phyloP scores from a whole-genome alignment of 768 basidiomycete species.

The Agrocybe chaxingu region DNA sequence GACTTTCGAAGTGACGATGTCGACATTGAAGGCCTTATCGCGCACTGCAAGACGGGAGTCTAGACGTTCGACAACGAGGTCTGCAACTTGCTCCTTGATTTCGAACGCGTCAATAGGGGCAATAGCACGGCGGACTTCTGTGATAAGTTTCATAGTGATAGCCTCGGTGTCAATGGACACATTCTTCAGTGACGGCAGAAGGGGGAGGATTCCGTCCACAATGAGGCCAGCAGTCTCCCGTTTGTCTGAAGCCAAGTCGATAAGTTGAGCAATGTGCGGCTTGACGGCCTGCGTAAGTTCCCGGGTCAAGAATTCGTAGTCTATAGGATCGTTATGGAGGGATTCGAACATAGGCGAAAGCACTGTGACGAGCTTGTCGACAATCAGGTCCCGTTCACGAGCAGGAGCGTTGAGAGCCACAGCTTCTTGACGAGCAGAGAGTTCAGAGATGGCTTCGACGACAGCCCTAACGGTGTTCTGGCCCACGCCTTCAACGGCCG shows the following conservation, averaged over 20 bases:
- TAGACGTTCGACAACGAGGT: conserved; percentile 82
- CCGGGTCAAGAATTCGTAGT: conserved; percentile 74
- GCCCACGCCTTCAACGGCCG: conserved; percentile 57
- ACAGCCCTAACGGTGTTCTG: conserved; percentile 57
- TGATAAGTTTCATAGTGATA: conserved; percentile 55
- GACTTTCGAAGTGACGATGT: conserved; percentile 53
- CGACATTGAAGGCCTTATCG: conserved; percentile 66
- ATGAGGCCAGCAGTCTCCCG: conserved; percentile 84
- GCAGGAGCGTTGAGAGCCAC: conserved; percentile 43
- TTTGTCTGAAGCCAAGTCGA: conserved; percentile 86
- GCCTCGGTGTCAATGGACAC: conserved; percentile 49
- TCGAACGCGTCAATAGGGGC: conserved; percentile 80
- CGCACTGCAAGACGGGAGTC: conserved; percentile 78
- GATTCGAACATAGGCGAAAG: conserved; percentile 61
- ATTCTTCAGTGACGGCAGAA: conserved; percentile 46
- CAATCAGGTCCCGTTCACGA: conserved; percentile 55
- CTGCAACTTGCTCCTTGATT: conserved; percentile 87
- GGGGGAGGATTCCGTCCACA: conserved; percentile 65
- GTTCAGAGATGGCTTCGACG: conserved; percentile 54
- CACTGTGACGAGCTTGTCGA: conserved; percentile 55
- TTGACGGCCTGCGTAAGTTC: conserved; percentile 83
- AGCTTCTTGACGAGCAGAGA: conserved; percentile 55
- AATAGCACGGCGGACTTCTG: conserved; percentile 69
- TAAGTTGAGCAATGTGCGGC: conserved; percentile 84
- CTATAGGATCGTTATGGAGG: conserved; percentile 63